Base-by-base conservation (phyloP, 495 filamentous ascomycete genomes). In the Cladorrhinum samala region DNA sequence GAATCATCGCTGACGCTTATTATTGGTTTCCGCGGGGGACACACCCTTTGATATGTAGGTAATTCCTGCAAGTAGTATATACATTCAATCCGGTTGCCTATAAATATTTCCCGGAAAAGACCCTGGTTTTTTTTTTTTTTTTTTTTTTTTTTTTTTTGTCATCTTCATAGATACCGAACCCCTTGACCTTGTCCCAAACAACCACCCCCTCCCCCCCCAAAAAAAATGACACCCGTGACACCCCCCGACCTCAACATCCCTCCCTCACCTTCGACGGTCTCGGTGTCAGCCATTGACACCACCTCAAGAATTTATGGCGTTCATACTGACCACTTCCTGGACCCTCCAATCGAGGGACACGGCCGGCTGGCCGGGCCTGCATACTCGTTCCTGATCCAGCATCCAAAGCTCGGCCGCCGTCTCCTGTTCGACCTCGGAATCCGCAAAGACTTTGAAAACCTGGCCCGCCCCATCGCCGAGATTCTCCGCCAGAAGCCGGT, bases 391-490 rank as follows among this genome's bases (percentile, higher is more conserved):
- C 65, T 85, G 0, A 72, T 85, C 52, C 67, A 77, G 46, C 74
- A 83, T 53, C 68, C 71, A 0, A 33, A 39, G 4, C 68, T 71
- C 0, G 67, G 68, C 20, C 65, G 69, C 13, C 70, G 73, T 6
- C 24, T 83, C 4, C 57, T 86, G 9, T 85, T 82, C 56, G 83
- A 85, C 58, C 72, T 84, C 1, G 83, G 81, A 20, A 62, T 79
- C 4, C 71, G 73, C 18, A 79, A 80, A 53, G 77, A 83, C 58
- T 73, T 60, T 59, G 49, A 63, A 46, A 77, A 74, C 14, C 64
- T 71, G 43, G 59, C 74, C 0, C 70, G 78, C 0, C n/a, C 46
- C 0, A 36, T 78, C n/a, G n/a, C n/a, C n/a, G n/a, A n/a, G n/a
- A n/a, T n/a, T n/a, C 2, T 41, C 66, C 2, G 17, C 42, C 2